Evolutionary conservation across 2,329 filamentous ascomycete genomes (phyloP).

Genomic region (Aspergillus awamori): DNA sequence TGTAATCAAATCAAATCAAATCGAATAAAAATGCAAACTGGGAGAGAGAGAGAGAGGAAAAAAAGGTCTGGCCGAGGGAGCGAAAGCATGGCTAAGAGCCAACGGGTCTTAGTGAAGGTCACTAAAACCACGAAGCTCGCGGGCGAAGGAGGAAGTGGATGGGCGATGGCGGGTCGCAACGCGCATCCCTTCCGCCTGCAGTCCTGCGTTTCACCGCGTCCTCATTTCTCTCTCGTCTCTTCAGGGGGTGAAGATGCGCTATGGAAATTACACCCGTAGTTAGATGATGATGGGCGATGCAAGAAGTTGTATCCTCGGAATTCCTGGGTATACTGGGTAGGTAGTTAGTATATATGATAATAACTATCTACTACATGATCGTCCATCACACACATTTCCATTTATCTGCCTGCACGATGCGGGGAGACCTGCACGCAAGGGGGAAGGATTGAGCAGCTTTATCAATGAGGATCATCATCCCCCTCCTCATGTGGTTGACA

Average conservation of each 20-base stretch:
- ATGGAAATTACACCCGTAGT: too few relatives aligned
- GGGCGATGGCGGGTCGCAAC: slow-evolving; percentile 12
- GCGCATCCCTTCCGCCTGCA: slow-evolving; percentile 21
- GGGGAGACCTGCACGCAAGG: not conserved
- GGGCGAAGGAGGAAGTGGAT: not conserved
- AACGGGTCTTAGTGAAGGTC: slow-evolving; percentile 9
- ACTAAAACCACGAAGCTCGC: slow-evolving; percentile 5
- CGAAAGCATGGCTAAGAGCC: not conserved
- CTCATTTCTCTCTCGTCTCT: slow-evolving; percentile 2
- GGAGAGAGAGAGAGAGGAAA: not conserved
- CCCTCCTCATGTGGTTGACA: not conserved
- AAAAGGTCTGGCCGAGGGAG: slow-evolving; percentile 6
- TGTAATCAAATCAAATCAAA: not conserved
- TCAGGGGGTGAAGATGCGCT: too few relatives aligned
- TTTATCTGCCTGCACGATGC: not conserved
- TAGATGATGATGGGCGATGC: not conserved
- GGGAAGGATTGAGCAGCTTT: not conserved
- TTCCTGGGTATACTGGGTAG: not conserved
- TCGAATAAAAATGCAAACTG: too few relatives aligned
- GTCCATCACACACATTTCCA: too few relatives aligned
- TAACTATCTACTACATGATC: too few relatives aligned
- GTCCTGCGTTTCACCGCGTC: slow-evolving; percentile 16
- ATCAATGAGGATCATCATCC: not conserved
- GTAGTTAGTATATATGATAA: too few relatives aligned
- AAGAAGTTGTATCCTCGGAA: not conserved